These are phyloP conservation scores for Botryococcus braunii DNA, from an alignment of 163 green algal genomes.

Conservation along the genomic window DNA sequence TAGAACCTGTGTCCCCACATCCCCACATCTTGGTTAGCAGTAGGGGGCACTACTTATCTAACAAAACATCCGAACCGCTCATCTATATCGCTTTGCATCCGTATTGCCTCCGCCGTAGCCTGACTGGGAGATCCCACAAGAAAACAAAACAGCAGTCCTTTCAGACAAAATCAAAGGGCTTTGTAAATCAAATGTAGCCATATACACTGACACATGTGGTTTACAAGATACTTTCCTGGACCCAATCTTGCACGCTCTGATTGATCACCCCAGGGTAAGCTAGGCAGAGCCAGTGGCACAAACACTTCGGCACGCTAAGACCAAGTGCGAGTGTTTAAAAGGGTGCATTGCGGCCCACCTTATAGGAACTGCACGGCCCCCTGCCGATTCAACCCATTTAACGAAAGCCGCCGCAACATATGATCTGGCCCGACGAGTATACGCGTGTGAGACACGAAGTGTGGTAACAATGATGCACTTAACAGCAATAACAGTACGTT, in stretches of 20 bases:
- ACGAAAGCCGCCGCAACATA: slow-evolving; percentile 66
- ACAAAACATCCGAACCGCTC: no score
- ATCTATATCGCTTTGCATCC: no score
- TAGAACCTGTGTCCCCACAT: slow-evolving; percentile 46
- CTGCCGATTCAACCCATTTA: slow-evolving; percentile 70
- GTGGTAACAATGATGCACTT: not conserved
- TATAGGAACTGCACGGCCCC: slow-evolving; percentile 65
- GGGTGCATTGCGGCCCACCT: no score
- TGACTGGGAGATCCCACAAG: no score
- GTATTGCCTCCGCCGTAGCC: no score
- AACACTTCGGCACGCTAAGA: no score
- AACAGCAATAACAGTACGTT: not conserved
- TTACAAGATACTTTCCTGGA: no score
- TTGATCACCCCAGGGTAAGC: no score
- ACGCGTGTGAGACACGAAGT: not conserved
- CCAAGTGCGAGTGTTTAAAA: no score
- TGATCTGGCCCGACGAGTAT: slow-evolving; percentile 16
- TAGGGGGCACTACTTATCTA: not conserved
- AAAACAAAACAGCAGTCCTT: not conserved
- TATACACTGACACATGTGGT: no score
- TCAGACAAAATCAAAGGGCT: not conserved
- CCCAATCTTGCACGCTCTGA: no score
- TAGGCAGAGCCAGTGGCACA: no score
- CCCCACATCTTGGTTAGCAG: not conserved
- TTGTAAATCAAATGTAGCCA: not conserved